Conservation (phyloP, 2,329 filamentous ascomycete genomes). For the Alternaria brassicae region DNA sequence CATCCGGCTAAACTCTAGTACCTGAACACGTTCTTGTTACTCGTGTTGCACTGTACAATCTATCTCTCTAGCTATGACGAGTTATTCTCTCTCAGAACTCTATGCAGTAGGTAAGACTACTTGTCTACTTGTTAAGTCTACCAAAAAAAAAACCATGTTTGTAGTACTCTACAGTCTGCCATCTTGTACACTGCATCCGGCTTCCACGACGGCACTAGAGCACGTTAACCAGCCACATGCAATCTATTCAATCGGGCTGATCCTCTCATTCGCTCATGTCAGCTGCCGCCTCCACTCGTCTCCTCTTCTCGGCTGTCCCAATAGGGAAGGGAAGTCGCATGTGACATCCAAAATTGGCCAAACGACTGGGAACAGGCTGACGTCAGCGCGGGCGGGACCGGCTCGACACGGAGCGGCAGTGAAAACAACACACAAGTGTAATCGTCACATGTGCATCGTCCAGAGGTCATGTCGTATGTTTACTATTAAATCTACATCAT, state of each 20-base stretch:
- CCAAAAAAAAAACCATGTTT: too few relatives aligned
- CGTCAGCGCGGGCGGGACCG: constrained; percentile 8
- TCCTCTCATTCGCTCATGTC: neutral
- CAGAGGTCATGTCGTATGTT: neutral
- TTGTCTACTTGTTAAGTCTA: too few relatives aligned
- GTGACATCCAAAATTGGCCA: constrained; percentile 5
- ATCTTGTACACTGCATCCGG: too few relatives aligned
- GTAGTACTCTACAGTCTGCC: too few relatives aligned
- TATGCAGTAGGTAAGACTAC: too few relatives aligned
- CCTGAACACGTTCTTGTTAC: too few relatives aligned
- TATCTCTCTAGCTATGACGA: too few relatives aligned
- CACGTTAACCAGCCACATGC: neutral
- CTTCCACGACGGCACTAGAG: too few relatives aligned
- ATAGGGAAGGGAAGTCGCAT: neutral
- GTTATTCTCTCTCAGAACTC: too few relatives aligned
- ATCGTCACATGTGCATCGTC: neutral
- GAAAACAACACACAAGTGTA: neutral
- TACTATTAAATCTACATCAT: neutral
- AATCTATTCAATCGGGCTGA: neutral
- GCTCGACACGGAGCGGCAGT: neutral
- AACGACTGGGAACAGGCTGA: neutral
- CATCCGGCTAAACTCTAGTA: constrained; percentile 10
- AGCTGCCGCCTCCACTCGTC: constrained; percentile 1
- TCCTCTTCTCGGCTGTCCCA: constrained; percentile 2
- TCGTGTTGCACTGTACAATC: too few relatives aligned